phyloP scores from a whole-genome alignment of 2,329 filamentous ascomycete genomes.

The Botrytis squamosa region DNA sequence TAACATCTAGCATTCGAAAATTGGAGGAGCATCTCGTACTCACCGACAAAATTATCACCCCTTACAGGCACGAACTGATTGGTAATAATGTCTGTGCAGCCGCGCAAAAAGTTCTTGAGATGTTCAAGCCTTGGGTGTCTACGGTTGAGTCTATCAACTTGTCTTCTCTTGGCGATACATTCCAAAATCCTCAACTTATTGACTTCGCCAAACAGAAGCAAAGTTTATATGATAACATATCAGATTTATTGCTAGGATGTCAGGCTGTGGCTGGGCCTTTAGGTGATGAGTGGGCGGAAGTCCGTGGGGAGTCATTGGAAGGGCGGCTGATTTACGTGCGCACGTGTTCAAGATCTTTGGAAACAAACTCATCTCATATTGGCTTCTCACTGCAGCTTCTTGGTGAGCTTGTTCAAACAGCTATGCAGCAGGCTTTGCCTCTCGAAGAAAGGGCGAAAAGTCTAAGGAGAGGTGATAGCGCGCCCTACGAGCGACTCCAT shows the following conservation, averaged over 20 bases:
- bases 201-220: slow-evolving; percentile 93
- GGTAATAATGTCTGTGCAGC: slow-evolving; percentile 79
- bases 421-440: slow-evolving; percentile 44
- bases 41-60: slow-evolving; percentile 78
- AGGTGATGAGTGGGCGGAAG: slow-evolving; percentile 91
- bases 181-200: slow-evolving; percentile 79
- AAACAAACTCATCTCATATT: slow-evolving; percentile 83
- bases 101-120: slow-evolving; percentile 78
- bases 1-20: slow-evolving; percentile 82
- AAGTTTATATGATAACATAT: slow-evolving; percentile 87
- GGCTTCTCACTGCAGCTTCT: slow-evolving; percentile 85
- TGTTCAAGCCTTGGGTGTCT: slow-evolving; percentile 85
- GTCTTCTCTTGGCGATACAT: slow-evolving; percentile 70
- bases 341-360: slow-evolving; percentile 73
- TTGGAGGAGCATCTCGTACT: slow-evolving; percentile 80
- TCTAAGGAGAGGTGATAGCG: slow-evolving; percentile 57
- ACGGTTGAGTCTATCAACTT: slow-evolving; percentile 91
- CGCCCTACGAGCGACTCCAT: slow-evolving; percentile 56
- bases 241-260: slow-evolving; percentile 82
- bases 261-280: slow-evolving; percentile 90
- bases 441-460: slow-evolving; percentile 46
- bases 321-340: slow-evolving; percentile 80
- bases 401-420: slow-evolving; percentile 72
- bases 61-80: slow-evolving; percentile 73
- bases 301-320: slow-evolving; percentile 86